phyloP scores from a whole-genome alignment of 371 early-diverging fungal genomes.

The Neoconidiobolus thromboides region DNA sequence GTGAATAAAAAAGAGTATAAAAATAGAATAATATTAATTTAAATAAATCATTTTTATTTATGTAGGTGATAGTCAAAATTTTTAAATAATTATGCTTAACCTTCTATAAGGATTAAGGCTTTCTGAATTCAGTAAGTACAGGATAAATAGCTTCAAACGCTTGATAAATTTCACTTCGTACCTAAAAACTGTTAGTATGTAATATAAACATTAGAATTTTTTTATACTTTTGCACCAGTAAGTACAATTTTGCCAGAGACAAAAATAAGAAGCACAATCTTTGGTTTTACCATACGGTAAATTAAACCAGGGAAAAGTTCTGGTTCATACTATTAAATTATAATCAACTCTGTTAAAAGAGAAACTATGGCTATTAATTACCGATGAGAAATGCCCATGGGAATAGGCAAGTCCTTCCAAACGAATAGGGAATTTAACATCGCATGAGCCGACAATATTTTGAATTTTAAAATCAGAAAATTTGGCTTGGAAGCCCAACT shows the following conservation, averaged over 20 bases:
- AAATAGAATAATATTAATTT: too few relatives aligned
- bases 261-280: constrained; percentile 98
- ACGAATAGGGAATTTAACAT: constrained; percentile 99
- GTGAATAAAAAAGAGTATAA: too few relatives aligned
- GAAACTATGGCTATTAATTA: constrained; percentile 21
- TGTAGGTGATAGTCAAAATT: too few relatives aligned
- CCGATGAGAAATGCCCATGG: constrained; percentile 94
- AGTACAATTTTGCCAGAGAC: constrained; percentile 99
- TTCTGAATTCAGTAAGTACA: constrained; percentile 81
- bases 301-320: constrained; percentile 99
- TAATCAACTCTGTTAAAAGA: not conserved
- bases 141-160: constrained; percentile 99
- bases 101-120: constrained; percentile 22
- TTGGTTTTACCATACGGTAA: constrained; percentile 99
- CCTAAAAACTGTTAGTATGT: constrained; percentile 11
- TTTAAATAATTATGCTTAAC: too few relatives aligned
- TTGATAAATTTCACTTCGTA: constrained; percentile 97
- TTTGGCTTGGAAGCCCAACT: constrained; percentile 96
- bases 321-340: constrained; percentile 81
- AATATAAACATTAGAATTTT: not conserved
- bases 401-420: constrained; percentile 97
- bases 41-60: too few relatives aligned
- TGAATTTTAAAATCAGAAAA: constrained; percentile 99
- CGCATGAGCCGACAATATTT: constrained; percentile 99
- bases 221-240: constrained; percentile 93